Percentiles rank a stretch among this genome's conserved stretches.
Conservation (phyloP, 2,329 filamentous ascomycete species). For the Scortechinia acanthostroma region DNA sequence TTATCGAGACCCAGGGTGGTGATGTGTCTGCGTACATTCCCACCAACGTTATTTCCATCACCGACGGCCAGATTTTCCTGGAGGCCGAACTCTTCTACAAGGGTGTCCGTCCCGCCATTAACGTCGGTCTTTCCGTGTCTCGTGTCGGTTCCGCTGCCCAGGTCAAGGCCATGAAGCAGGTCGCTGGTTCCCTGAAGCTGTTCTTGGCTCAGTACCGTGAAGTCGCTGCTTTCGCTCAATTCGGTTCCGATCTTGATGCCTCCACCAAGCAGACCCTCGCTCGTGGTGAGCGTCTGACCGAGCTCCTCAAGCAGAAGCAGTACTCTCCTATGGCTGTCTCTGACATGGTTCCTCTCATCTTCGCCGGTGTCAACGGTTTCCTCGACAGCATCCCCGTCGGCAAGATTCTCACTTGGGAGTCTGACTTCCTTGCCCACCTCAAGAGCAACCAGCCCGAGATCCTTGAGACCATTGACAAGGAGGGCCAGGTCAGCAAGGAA, state of each 20-base stretch:
- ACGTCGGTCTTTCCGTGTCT: conserved; percentile 99
- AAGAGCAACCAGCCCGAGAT: conserved; percentile 83
- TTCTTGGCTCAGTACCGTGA: conserved; percentile 99
- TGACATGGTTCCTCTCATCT: conserved; percentile 99
- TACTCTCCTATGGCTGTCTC: conserved; percentile 97
- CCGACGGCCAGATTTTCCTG: conserved; percentile 99
- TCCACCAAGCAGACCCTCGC: conserved; percentile 96
- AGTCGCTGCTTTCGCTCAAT: conserved; percentile 98
- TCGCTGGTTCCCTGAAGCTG: conserved; percentile 98
- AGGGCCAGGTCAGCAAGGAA: conserved; percentile 93
- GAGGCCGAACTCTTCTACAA: conserved; percentile 99
- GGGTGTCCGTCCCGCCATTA: conserved; percentile 99
- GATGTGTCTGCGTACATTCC: conserved; percentile 99
- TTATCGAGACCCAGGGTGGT: conserved; percentile 99
- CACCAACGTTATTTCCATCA: conserved; percentile 99
- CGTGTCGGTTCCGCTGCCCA: conserved; percentile 99
- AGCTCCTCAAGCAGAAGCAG: conserved; percentile 99
- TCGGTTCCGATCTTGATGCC: conserved; percentile 98
- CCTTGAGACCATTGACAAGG: conserved; percentile 82
- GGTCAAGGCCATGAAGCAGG: conserved; percentile 99
- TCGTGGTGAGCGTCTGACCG: conserved; percentile 97
- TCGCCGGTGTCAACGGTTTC: conserved; percentile 95
- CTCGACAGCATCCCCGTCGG: conserved; percentile 80
- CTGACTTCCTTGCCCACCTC: conserved; percentile 87
- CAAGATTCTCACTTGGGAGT: conserved; percentile 91